phyloP scores from a whole-genome alignment of 495 filamentous ascomycete genomes.

The Penicillium desertorum region DNA sequence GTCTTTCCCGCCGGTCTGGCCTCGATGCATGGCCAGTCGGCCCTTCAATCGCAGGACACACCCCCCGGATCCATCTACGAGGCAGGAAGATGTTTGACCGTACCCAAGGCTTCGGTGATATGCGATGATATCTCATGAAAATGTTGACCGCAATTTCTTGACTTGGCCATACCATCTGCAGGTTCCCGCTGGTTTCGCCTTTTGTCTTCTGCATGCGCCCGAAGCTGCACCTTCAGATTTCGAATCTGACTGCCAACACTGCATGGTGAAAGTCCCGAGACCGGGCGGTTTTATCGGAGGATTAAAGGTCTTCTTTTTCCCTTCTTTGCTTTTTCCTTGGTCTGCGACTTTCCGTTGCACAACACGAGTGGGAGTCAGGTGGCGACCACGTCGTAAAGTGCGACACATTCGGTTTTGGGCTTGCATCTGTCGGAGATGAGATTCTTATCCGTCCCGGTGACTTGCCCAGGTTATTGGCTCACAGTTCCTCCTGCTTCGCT shows the following conservation, averaged over 20 bases:
- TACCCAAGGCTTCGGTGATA: not conserved
- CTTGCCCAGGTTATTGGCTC: not conserved
- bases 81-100: not conserved
- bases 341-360: constrained; percentile 1
- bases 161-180: not conserved
- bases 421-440: constrained; percentile 5
- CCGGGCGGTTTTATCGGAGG: constrained; percentile 2
- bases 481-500: not conserved
- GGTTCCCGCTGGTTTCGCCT: not conserved
- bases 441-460: not conserved
- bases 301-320: not conserved
- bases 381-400: not conserved
- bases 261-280: not conserved
- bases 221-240: not conserved
- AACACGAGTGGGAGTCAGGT: not conserved
- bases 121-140: not conserved
- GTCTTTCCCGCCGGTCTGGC: not conserved
- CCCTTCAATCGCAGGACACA: not conserved
- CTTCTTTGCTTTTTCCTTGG: not conserved
- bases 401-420: not conserved
- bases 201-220: not conserved
- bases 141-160: not conserved
- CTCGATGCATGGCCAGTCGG: not conserved
- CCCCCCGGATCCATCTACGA: not conserved
- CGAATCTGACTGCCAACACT: not conserved